Evolutionary conservation across 2,329 filamentous ascomycete species (phyloP), one percentile per base, ranked within the genome.

Genomic region (Pseudodiploospora longispora): DNA sequence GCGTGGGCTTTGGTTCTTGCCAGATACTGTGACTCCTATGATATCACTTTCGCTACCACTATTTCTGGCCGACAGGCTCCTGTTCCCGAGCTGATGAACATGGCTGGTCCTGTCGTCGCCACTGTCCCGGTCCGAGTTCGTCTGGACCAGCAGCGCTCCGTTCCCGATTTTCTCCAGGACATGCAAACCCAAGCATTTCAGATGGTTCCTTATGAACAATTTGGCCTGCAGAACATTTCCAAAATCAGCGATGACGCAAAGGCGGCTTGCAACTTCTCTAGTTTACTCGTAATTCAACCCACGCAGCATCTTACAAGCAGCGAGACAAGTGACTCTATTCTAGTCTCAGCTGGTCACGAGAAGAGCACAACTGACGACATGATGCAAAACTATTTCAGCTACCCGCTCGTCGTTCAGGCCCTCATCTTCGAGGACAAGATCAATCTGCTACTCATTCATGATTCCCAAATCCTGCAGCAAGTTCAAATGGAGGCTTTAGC

Each of bases 101-200:
- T 62, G 3, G 41, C 52, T 4, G 61, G 58, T 1, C 59, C 61
- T 4, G 54, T 54, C 0, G 58, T 64, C 27, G 52, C 55, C 10
- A 60, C 58, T 2, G 48, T 63, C 0, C 60, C 60, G 4, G 40
- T 60, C 2, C 51, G 57, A 6, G 42, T 57, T 4, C 31, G 38
- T n/a, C 40, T 37, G 3, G 43, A 34, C 8, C 30, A 54, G n/a
- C 28, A 41, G 8, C 40, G 54, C 4, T 50, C 49, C 6, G 46
- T 60, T 5, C 38, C 43, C 5, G 29, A 41, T 2, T 39, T 62
- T 10, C 59, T 63, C 50, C 44, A 44, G 10, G 50, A 51, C 38
- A 48, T 55, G 6, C 38, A 47, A 10, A 52, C 59, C 36, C 47
- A 48, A 38, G 46, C 50, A 19, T 41, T 44, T 0, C 44, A 46